A percentile compares a stretch with the other conserved stretches of the same genome.
Conservation (phyloP, 371 early-diverging fungal species). For the Mortierella sp. region DNA sequence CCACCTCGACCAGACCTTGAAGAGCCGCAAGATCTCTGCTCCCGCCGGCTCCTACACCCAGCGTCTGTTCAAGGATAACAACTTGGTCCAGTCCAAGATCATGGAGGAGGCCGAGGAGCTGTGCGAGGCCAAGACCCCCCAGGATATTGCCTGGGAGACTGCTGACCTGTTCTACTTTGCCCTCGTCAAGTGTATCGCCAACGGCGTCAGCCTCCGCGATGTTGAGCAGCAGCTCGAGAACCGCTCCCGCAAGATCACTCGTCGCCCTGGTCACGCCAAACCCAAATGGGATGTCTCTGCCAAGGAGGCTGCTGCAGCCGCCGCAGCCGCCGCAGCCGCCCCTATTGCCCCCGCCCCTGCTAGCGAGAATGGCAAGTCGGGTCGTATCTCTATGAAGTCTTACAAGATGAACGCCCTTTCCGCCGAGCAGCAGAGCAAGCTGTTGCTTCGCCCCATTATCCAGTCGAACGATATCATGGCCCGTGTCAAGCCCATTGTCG, state of each 20-base stretch:
- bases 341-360: constrained; percentile 47
- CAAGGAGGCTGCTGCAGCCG: constrained; percentile 34
- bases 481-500: constrained; percentile 93
- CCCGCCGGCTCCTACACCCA: constrained; percentile 94
- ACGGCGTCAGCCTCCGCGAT: constrained; percentile 88
- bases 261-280: constrained; percentile 96
- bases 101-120: constrained; percentile 97
- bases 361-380: constrained; percentile 52
- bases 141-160: constrained; percentile 95
- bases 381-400: constrained; percentile 75
- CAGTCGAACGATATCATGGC: constrained; percentile 87
- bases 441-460: constrained; percentile 94
- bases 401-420: constrained; percentile 65
- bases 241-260: constrained; percentile 87
- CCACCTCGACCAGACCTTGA: constrained; percentile 76
- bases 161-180: constrained; percentile 98
- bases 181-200: constrained; percentile 86
- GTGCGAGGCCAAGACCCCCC: constrained; percentile 80
- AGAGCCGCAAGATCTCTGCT: constrained; percentile 76
- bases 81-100: constrained; percentile 90
- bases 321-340: constrained; percentile 37
- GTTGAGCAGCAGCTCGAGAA: constrained; percentile 89
- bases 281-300: constrained; percentile 71
- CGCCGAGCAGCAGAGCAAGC: constrained; percentile 64
- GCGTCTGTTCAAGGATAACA: constrained; percentile 87